Evolutionary conservation across 257 asterid species (phyloP), one percentile per base, ranked within the genome.

Genomic region (Penstemon davidsonii): DNA sequence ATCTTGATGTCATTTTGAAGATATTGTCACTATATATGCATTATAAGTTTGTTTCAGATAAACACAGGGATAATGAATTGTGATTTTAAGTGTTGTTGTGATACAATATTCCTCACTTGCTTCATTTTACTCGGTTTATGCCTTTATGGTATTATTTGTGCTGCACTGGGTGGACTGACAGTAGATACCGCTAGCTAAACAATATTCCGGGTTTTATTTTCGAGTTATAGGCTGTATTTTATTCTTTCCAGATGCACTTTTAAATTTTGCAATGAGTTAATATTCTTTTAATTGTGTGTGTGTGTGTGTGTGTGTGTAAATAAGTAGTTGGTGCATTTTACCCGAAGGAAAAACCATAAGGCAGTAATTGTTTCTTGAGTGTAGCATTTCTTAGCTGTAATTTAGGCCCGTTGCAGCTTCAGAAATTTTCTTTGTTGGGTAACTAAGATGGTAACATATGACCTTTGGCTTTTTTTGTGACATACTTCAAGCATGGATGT

Each of bases 201-300:
- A n/a, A n/a, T n/a, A n/a, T n/a, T 25, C 2, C 33, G 33, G 33
- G 33, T 25, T 25, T 25, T 25, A 25, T 25, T 25, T 2, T 25
- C 33, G 2, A 25, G 33, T 25, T 1, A 25, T 25, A 25, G 33
- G 33, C 33, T 25, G 33, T 2, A 25, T 25, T 25, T 25, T 25
- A 1, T 25, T 2, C 33, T 25, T 25, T 25, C 33, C 33, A 25
- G 2, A 25, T 25, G 2, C 33, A 25, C 33, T 25, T 25, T 25
- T 25, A 25, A 0, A 1, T 25, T 25, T 25, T 25, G 33, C 33
- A 25, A 25, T 25, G 33, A 25, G 74, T 58, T n/a, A 45, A 18
- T 60, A 55, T 64, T 68, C 64, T 53, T 53, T 5, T 59, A 60
- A 50, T 60, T 67, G 40, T 65, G 74, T 69, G 40, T 45, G n/a